Base-by-base conservation (phyloP, 768 basidiomycete genomes). In the Agaricus sinodeliciosus region DNA sequence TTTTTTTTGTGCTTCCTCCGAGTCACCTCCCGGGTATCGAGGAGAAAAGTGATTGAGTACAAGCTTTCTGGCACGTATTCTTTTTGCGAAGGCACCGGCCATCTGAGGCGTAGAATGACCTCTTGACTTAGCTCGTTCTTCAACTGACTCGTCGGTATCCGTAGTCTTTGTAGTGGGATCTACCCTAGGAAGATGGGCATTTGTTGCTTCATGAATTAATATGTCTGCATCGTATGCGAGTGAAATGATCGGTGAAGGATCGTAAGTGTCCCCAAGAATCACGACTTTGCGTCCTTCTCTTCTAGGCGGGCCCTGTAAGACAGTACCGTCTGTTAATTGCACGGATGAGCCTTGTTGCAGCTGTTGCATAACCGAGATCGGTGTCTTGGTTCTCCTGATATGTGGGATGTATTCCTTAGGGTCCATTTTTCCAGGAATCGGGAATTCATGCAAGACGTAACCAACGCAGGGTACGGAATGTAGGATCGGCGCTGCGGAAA, bases 81-180 rank as follows among this genome's bases (percentile, higher is more conserved):
- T 69, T 63, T 75, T 81, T 4, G 87, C 93, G 62, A 94, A 94
- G 11, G 72, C 72, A 9, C 84, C 93, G 7, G 91, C 94, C 83
- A 93, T 88, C 61, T 90, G 88, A 1, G 93, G 91, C 11, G 93
- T 96, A 4, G 90, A 92, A 66, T 96, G 93, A 0, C 93, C 94
- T 63, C 90, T 78, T 2, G 81, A 83, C 63, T 74, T 85, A 6
- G 90, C 72, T 53, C 82, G 78, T 35, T 67, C 66, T 60, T 88
- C 79, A 6, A 92, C 79, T 12, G 61, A 75, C 59, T 80, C 76
- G 55, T 76, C 76, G 6, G 82, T 85, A 51, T 90, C 88, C 2
- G 63, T 67, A 2, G 68, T 66, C 63, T 86, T 87, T 12, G 83
- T 85, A 25, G 69, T 64, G 5, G 68, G 63, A 57, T 88, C 84